These are phyloP conservation scores for Meyerozyma smithsonii DNA, from an alignment of 1,139 yeast species.

Conservation along the genomic window DNA sequence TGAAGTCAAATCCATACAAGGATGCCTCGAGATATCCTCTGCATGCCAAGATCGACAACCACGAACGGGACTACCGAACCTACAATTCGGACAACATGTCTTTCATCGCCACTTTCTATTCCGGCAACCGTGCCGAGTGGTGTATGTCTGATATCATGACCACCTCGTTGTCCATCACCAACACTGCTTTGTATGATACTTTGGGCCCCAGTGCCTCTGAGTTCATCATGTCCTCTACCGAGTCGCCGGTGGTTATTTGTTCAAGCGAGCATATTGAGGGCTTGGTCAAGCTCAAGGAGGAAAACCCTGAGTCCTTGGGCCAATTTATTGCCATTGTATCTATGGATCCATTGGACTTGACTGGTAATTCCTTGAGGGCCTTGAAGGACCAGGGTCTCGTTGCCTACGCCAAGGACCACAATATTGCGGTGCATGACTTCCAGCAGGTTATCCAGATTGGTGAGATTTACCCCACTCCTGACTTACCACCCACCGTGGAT, in stretches of 20 bases:
- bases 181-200: constrained; percentile 24
- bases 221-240: constrained; percentile 19
- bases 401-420: constrained; percentile 8
- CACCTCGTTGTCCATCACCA: constrained; percentile 18
- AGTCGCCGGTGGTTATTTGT: constrained; percentile 19
- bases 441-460: constrained; percentile 55
- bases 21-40: constrained; percentile 12
- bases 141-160: constrained; percentile 19
- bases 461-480: constrained; percentile 37
- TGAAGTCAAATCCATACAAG: constrained; percentile 17
- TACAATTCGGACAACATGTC: constrained; percentile 11
- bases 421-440: constrained; percentile 10
- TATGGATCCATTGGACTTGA: constrained; percentile 19
- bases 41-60: constrained; percentile 20
- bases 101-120: constrained; percentile 18
- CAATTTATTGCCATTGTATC: constrained; percentile 16
- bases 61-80: constrained; percentile 9
- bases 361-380: constrained; percentile 6
- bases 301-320: constrained; percentile 13
- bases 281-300: constrained; percentile 15
- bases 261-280: constrained; percentile 14
- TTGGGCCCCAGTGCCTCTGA: constrained; percentile 20
- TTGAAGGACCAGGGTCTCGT: constrained; percentile 11
- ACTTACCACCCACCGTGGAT: constrained; percentile 48
- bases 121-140: constrained; percentile 23